Base-by-base conservation (phyloP, 306 rosid species). In the Pterocarpus macrocarpus region DNA sequence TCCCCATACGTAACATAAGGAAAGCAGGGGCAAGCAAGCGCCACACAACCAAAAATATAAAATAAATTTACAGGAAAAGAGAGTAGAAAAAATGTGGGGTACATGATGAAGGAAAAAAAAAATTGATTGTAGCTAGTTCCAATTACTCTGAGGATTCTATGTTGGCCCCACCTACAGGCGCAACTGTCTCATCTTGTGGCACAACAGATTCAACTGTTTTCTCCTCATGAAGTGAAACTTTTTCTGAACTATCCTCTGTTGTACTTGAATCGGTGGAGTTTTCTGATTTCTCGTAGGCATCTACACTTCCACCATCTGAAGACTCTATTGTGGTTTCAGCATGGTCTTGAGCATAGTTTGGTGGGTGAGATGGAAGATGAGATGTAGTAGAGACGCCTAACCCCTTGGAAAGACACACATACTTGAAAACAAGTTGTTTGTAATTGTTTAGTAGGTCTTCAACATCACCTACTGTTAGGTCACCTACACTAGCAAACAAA, bases 391-490 rank as follows among this genome's bases (percentile, higher is more conserved):
- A 11, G 44, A 63, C 57, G 7, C 97, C 94, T 82, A 96, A 82
- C 56, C 97, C 99, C 71, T 85, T 92, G 71, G 94, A 85, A 87
- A 96, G 99, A 70, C 89, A 88, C n/a, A 84, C 90, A 44, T 93
- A 93, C 83, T 92, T 92, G 89, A 88, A 86, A 84, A 85, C 99
- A 73, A 96, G 94, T 69, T 86, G 94, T 82, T 92, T 92, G 90
- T 96, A 96, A 83, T 83, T 90, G 77, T 83, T 88, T 74, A 96
- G 97, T 35, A 96, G 90, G 71, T 89, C 97, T 79, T 91, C 97
- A 41, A 96, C 98, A 45, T 96, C 90, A 38, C 79, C 73, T 75
- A 96, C 68, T 36, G 97, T 96, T 52, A 96, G 90, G 61, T 90
- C 97, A 53, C 94, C 96, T 12, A 71, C 88, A 63, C 78, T 86